Conservation (phyloP, 805 yeast species). For the Cyberlindnera mrakii region DNA sequence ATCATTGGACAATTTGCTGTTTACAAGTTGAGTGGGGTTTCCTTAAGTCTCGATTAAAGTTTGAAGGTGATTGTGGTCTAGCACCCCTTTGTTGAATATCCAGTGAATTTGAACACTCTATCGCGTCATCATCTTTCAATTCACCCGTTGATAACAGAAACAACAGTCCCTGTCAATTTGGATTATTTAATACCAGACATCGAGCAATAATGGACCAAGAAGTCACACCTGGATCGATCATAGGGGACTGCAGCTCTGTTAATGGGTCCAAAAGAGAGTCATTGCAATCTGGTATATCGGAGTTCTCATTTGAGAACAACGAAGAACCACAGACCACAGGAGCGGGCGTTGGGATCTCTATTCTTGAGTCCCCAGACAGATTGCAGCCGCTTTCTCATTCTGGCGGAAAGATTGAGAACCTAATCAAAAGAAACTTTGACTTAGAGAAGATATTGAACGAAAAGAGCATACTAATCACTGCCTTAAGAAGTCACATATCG, state of each 20-base stretch:
- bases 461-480: slow-evolving; percentile 10
- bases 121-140: too few species aligned
- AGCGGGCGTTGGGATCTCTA: not conserved
- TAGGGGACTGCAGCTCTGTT: not conserved
- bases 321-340: slow-evolving; percentile 2
- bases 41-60: too few species aligned
- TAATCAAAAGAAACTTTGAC: slow-evolving; percentile 12
- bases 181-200: not conserved
- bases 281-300: slow-evolving; percentile 11
- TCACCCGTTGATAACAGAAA: too few species aligned
- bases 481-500: slow-evolving; percentile 13
- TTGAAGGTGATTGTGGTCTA: too few species aligned
- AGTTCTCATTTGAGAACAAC: slow-evolving; percentile 16
- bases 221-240: not conserved
- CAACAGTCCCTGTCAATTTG: too few species aligned
- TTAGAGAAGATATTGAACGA: slow-evolving; percentile 14
- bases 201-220: not conserved
- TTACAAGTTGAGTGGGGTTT: too few species aligned
- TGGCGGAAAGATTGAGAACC: slow-evolving; percentile 4
- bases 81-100: too few species aligned
- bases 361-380: slow-evolving; percentile 5
- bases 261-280: slow-evolving; percentile 10
- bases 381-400: slow-evolving; percentile 7
- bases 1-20: too few species aligned
- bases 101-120: too few species aligned